Base-by-base conservation (phyloP, 805 yeast species). In the Starmerella bombi region DNA sequence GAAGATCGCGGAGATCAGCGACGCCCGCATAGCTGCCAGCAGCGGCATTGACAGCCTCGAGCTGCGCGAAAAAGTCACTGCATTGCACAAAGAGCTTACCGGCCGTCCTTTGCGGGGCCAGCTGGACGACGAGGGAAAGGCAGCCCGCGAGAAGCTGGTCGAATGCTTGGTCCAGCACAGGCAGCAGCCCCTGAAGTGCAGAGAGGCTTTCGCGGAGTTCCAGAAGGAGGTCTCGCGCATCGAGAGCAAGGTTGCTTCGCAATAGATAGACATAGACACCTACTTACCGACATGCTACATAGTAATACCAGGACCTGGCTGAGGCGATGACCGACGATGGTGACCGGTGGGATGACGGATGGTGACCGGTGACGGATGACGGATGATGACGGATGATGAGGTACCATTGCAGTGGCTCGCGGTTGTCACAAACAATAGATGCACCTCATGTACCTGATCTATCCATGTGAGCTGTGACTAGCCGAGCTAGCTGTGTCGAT, bases 121-220 rank as follows among this genome's bases (percentile, higher is more conserved):
- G 37, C 52, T 56, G 35, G 53, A 52, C 41, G 37, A 44, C 29
- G 60, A 56, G 34, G 51, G 58, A 25, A 30, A 43, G 33, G 28
- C 29, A 3, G 56, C 57, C 12, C 51, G 62, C 30, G 53, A 51
- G 7, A 43, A 45, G 17, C 55, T 60, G 10, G 52, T 53, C 17
- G 41, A 50, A 44, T 60, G 65, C 43, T 42, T 60, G 19, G 36
- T 40, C 28, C 38, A 48, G 34, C 52, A 60, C 53, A 43, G 51
- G 42, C 53, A 46, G 32, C 45, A 50, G 36, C 61, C 62, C 12
- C 45, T 60, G 41, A 49, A 53, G 34, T 60, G 65, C 49, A 51
- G 51, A 28, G 53, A 48, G 31, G 55, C 50, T 41, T 57, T 55
- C 22, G 58, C 52, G 32, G 52, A 45, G 32, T 53, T 53, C 50